Conservation (phyloP, 2,329 filamentous ascomycete genomes). For the Penicillium brevicompactum region DNA sequence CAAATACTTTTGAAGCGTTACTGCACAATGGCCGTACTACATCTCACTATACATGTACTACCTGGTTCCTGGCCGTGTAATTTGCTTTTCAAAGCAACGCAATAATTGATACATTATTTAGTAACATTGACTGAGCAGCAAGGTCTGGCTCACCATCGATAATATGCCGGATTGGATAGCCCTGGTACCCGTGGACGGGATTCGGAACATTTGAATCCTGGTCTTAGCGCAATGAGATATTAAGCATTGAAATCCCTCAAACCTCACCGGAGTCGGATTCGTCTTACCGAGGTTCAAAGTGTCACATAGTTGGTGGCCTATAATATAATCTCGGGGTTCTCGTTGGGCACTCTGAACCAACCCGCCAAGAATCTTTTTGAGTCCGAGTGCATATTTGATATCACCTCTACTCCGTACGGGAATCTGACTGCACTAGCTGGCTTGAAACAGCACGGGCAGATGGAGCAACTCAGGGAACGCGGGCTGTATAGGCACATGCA, state of each 20-base stretch:
- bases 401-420: not conserved
- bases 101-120: too few species aligned
- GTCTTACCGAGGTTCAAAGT: not conserved
- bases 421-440: not conserved
- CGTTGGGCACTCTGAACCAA: not conserved
- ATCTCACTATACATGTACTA: not conserved
- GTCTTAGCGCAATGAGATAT: not conserved
- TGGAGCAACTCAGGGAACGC: not conserved
- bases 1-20: too few species aligned
- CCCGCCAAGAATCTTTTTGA: slow-evolving; percentile 5
- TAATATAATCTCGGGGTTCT: not conserved
- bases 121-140: too few species aligned
- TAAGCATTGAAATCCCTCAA: slow-evolving; percentile 1
- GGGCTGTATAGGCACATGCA: not conserved
- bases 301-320: not conserved
- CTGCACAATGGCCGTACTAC: not conserved
- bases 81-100: not conserved
- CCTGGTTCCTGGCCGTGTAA: not conserved
- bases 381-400: slow-evolving; percentile 4
- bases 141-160: too few species aligned
- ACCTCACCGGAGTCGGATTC: not conserved
- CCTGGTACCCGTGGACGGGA: too few species aligned
- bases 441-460: not conserved
- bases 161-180: too few species aligned
- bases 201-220: not conserved